phyloP scores from a whole-genome alignment of 2,329 filamentous ascomycete genomes.

The Anthostomella pinea region DNA sequence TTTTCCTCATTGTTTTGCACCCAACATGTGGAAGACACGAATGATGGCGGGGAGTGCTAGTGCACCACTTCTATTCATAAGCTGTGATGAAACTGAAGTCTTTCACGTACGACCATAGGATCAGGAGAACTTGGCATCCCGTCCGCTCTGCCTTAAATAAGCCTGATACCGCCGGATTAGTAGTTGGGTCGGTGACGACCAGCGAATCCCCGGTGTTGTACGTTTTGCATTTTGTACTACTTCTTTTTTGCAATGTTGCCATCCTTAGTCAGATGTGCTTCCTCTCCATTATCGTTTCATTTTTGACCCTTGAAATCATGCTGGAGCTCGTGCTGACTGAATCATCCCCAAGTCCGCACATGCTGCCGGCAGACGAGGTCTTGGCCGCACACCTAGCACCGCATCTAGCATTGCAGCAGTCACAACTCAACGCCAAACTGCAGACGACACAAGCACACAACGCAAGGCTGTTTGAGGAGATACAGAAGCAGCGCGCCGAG shows the following conservation, averaged over 20 bases:
- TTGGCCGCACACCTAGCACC: slow-evolving; percentile 55
- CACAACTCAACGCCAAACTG: slow-evolving; percentile 54
- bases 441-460: slow-evolving; percentile 58
- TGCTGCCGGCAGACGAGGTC: slow-evolving; percentile 50
- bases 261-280: slow-evolving; percentile 2
- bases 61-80: slow-evolving; percentile 18
- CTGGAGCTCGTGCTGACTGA: too few relatives aligned
- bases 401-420: slow-evolving; percentile 50
- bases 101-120: slow-evolving; percentile 32
- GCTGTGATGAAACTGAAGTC: not conserved
- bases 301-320: not conserved
- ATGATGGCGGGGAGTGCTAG: too few relatives aligned
- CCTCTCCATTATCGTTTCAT: not conserved
- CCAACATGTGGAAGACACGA: too few relatives aligned
- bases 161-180: slow-evolving; percentile 30
- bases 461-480: slow-evolving; percentile 48
- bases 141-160: slow-evolving; percentile 34
- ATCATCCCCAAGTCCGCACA: slow-evolving; percentile 44
- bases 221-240: slow-evolving; percentile 21
- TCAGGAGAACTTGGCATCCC: slow-evolving; percentile 30
- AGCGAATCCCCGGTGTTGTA: slow-evolving; percentile 35
- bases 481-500: slow-evolving; percentile 53
- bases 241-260: not conserved
- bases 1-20: too few relatives aligned
- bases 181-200: slow-evolving; percentile 35